Conservation (phyloP, 805 yeast genomes). For the Candida krabiensis region DNA sequence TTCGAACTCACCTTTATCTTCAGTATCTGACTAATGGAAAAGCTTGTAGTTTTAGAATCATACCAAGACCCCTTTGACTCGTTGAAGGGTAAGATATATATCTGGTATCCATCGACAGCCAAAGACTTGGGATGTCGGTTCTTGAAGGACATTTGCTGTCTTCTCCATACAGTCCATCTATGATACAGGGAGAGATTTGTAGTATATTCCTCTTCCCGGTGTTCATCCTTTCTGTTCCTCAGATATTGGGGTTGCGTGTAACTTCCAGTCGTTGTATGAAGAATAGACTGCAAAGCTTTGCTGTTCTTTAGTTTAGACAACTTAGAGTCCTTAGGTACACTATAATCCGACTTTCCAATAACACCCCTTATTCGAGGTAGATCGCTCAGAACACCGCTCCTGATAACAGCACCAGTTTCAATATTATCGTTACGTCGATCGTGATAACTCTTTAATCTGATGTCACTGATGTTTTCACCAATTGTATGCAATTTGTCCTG, state of each 20-base stretch:
- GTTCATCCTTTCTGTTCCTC: slow-evolving; percentile 3
- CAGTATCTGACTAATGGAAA: slow-evolving; percentile 76
- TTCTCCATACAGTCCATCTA: slow-evolving; percentile 85
- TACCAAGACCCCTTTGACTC: slow-evolving; percentile 63
- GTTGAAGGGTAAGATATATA: slow-evolving; percentile 84
- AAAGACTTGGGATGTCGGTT: slow-evolving; percentile 78
- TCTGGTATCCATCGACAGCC: slow-evolving; percentile 92
- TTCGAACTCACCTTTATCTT: slow-evolving; percentile 76
- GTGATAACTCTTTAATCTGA: too few relatives aligned
- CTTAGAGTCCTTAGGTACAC: slow-evolving; percentile 22
- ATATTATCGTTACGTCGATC: too few relatives aligned
- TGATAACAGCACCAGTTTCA: too few relatives aligned
- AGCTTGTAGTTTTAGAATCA: slow-evolving; percentile 78
- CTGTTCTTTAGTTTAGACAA: slow-evolving; percentile 24
- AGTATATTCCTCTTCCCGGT: slow-evolving; percentile 3
- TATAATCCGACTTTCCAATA: too few relatives aligned
- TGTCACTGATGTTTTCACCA: too few relatives aligned
- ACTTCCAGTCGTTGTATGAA: slow-evolving; percentile 22
- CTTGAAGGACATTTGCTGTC: slow-evolving; percentile 82
- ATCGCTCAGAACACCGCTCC: too few relatives aligned
- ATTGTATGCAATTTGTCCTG: too few relatives aligned
- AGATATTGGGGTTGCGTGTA: slow-evolving; percentile 2
- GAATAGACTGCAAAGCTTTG: slow-evolving; percentile 25
- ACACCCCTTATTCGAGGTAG: too few relatives aligned
- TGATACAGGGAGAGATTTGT: slow-evolving; percentile 54